Percentiles rank a stretch among this genome's conserved stretches.
Conservation (phyloP, 768 basidiomycete species). For the Pleurotus cornucopiae region DNA sequence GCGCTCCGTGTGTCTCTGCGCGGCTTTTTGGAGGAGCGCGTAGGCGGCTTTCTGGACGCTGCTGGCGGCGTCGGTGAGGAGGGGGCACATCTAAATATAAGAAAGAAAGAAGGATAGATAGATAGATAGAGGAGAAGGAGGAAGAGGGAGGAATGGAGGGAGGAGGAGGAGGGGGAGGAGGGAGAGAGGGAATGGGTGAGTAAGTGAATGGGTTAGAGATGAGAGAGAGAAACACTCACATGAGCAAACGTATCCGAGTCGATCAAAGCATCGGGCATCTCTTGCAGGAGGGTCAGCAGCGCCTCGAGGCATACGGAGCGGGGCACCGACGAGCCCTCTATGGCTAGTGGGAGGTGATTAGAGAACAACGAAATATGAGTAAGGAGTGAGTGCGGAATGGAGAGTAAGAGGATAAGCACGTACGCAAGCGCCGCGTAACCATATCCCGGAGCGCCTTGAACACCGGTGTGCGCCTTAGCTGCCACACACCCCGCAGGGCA, state of each 20-base stretch:
- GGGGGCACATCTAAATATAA: conserved; percentile 65
- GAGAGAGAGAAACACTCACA: conserved; percentile 25
- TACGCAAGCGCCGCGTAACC: conserved; percentile 51
- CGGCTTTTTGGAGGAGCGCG: conserved; percentile 62
- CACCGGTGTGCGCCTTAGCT: conserved; percentile 45
- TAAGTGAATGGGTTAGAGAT: too few species aligned
- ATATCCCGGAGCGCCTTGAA: conserved; percentile 60
- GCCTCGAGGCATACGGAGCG: conserved; percentile 64
- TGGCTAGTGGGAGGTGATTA: neutral
- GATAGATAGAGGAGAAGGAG: neutral
- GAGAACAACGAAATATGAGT: neutral
- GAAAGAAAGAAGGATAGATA: too few species aligned
- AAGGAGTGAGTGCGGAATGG: too few species aligned
- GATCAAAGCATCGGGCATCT: conserved; percentile 59
- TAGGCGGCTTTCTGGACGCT: conserved; percentile 79
- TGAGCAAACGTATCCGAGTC: conserved; percentile 60
- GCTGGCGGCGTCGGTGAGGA: conserved; percentile 61
- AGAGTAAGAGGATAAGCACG: conserved; percentile 15
- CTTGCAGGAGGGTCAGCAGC: conserved; percentile 63
- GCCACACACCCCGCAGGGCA: conserved; percentile 65
- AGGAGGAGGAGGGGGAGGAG: neutral
- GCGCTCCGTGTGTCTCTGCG: conserved; percentile 72
- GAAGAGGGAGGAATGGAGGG: neutral
- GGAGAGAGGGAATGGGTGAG: conserved; percentile 5
- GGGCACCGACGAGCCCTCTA: conserved; percentile 40